Evolutionary conservation across 2,329 filamentous ascomycete genomes (phyloP), one percentile per base, ranked within the genome.

Genomic region (Mollisiaceae sp.): DNA sequence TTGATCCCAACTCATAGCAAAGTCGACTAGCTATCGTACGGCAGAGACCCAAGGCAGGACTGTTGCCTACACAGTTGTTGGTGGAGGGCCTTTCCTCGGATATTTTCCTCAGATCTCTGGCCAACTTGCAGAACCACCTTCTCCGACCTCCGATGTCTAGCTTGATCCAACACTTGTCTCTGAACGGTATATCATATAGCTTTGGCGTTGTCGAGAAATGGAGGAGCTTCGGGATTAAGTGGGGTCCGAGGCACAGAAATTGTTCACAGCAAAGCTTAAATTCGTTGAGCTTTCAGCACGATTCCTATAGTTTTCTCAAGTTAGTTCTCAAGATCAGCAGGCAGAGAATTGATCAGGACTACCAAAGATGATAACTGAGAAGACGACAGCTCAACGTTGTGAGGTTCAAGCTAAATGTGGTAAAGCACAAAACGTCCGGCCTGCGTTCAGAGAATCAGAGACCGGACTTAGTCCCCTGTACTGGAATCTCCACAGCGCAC

Each of bases 1-100:
- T 79, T 82, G 82, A 79, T 87, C 83, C 79, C 83, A 83, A 82
- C 81, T 88, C 86, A 89, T 89, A 88, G 84, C 86, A 86, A 79
- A 71, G 60, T 70, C 58, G 58, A 67, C 56, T 54, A 56, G 60
- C 70, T 68, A 70, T 65, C 43, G 56, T 67, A 43, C 50, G 62
- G 60, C 47, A 64, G 50, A 66, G 59, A 64, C 62, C 67, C 55
- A 18, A 68, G 66, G 67, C 68, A 71, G 68, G 63, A 67, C 41
- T 71, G 66, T 66, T 70, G 61, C 64, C 69, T 68, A 59, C 65
- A 65, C 58, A 66, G 59, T 59, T 27, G 14, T 22, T 50, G 24
- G 58, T 61, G 50, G 15, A 62, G 45, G 50, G 39, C 62, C 24
- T 27, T 62, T 47, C 55, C 50, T 55, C 55, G 60, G 36, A 56